These are phyloP conservation scores for Aspergillus nidulans DNA, from an alignment of 495 filamentous ascomycete genomes.

Conservation along the genomic window DNA sequence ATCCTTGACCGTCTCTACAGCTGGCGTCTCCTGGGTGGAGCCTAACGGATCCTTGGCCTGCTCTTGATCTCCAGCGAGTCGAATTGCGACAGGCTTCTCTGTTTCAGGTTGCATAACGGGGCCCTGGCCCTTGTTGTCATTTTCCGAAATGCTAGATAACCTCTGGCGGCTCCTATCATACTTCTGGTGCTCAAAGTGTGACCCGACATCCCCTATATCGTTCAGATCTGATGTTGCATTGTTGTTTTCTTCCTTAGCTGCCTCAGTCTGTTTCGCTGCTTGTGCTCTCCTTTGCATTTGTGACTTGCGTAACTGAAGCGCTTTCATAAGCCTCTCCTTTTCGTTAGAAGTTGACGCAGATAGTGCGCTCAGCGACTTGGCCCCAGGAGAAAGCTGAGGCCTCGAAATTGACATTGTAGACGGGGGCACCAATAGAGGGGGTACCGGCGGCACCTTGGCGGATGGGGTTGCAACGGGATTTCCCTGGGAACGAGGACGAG, in stretches of 20 bases:
- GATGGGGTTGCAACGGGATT: slow-evolving; percentile 34
- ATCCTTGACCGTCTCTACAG: slow-evolving; percentile 19
- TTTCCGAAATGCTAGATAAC: slow-evolving; percentile 11
- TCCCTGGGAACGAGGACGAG: slow-evolving; percentile 42
- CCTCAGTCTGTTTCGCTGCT: slow-evolving; percentile 29
- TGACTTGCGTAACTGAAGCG: slow-evolving; percentile 81
- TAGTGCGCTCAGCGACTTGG: slow-evolving; percentile 42
- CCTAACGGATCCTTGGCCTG: slow-evolving; percentile 1
- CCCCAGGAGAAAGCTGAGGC: slow-evolving; percentile 51
- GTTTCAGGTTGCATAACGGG: slow-evolving; percentile 3
- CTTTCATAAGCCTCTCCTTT: slow-evolving; percentile 89
- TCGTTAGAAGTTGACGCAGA: slow-evolving; percentile 73
- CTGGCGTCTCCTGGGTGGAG: slow-evolving; percentile 19
- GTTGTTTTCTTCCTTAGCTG: slow-evolving; percentile 18
- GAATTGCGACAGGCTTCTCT: slow-evolving; percentile 1
- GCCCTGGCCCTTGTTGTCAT: slow-evolving; percentile 13
- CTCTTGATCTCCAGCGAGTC: slow-evolving; percentile 4
- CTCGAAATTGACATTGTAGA: slow-evolving; percentile 41
- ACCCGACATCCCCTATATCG: slow-evolving; percentile 33
- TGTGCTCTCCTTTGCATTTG: slow-evolving; percentile 52
- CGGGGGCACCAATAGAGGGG: slow-evolving; percentile 45
- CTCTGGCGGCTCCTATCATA: slow-evolving; percentile 1
- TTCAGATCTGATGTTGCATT: slow-evolving; percentile 10
- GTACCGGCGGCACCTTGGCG: slow-evolving; percentile 37
- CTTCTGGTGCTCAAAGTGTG: slow-evolving; percentile 9